Evolutionary conservation across 2,329 filamentous ascomycete species (phyloP), one percentile per base, ranked within the genome.

Genomic region (Mariannaea sp.): DNA sequence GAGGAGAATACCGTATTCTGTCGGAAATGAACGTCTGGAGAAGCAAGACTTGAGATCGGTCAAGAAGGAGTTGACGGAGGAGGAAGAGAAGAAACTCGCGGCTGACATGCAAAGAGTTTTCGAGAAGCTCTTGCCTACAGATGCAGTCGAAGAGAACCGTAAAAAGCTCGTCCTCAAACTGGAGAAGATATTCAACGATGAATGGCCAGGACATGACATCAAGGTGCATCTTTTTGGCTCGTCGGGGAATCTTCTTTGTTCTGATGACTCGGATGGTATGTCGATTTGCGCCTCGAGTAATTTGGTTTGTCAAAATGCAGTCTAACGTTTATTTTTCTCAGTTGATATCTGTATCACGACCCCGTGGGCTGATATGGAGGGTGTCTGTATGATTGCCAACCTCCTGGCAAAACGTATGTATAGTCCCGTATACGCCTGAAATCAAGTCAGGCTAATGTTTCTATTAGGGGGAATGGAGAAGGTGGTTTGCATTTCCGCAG

Each of bases 301-400:
- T 14, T 12, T 17, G 12, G 10, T 7, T 24, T 17, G 19, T 13
- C 2, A 4, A 9, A 20, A n/a, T 40, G 16, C 36, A 19, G 26
- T n/a, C 60, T 60, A 60, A 65, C 52, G 13, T 13, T 38, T 6
- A 14, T 13, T 38, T 6, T 45, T 20, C 27, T 17, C 19, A 96
- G 93, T 99, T 70, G 94, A 99, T 71, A 93, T 99, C 50, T 99
- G 94, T 77, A 96, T 99, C 68, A 95, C 92, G 40, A 97, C 94
- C 16, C 80, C 89, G 40, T 92, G 89, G 83, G 94, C 88, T 69
- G 88, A 89, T 65, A 75, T 97, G 68, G 92, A 96, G 71, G 87
- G 86, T 55, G 92, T 97, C 65, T 97, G 95, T 76, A 86, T 89
- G 71, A 85, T 99, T 69, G 93, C 94, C 43, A 88, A 92, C 60